A percentile compares a stretch with the other conserved stretches of the same genome.
These are phyloP conservation scores for Sporobolomyces pararoseus DNA, from an alignment of 768 basidiomycete species.

Conservation along the genomic window DNA sequence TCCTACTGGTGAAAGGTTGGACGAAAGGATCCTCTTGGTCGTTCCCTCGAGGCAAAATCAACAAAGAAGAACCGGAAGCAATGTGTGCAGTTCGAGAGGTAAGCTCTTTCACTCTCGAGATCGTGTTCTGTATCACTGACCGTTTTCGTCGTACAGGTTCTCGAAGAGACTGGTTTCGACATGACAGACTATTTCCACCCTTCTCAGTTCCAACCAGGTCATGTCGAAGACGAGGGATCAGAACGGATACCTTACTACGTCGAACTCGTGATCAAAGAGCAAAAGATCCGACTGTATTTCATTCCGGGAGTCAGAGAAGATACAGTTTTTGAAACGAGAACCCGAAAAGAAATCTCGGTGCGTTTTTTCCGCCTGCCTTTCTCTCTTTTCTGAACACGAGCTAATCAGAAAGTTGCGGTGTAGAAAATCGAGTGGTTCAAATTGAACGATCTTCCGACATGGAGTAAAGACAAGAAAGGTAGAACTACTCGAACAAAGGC, in stretches of 20 bases:
- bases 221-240: slow-evolving; percentile 48
- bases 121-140: neutral
- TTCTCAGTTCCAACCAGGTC: slow-evolving; percentile 47
- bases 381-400: too few relatives aligned
- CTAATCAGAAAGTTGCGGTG: too few relatives aligned
- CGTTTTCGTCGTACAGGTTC: slow-evolving; percentile 59
- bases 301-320: slow-evolving; percentile 83
- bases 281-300: slow-evolving; percentile 84
- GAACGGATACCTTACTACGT: slow-evolving; percentile 64
- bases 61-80: slow-evolving; percentile 77
- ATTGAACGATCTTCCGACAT: slow-evolving; percentile 82
- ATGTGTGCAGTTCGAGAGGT: slow-evolving; percentile 91
- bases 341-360: slow-evolving; percentile 79
- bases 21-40: slow-evolving; percentile 95
- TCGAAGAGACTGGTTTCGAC: slow-evolving; percentile 96
- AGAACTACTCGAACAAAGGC: slow-evolving; percentile 24
- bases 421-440: slow-evolving; percentile 98
- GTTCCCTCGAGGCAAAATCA: slow-evolving; percentile 99
- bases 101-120: slow-evolving; percentile 37
- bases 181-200: slow-evolving; percentile 48
- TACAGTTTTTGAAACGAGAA: slow-evolving; percentile 84
- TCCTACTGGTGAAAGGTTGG: slow-evolving; percentile 97
- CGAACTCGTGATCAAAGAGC: slow-evolving; percentile 81
- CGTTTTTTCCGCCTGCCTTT: neutral
- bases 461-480: slow-evolving; percentile 62